Evolutionary conservation across 2,329 filamentous ascomycete species (phyloP).

Genomic region (Zasmidium angulare): DNA sequence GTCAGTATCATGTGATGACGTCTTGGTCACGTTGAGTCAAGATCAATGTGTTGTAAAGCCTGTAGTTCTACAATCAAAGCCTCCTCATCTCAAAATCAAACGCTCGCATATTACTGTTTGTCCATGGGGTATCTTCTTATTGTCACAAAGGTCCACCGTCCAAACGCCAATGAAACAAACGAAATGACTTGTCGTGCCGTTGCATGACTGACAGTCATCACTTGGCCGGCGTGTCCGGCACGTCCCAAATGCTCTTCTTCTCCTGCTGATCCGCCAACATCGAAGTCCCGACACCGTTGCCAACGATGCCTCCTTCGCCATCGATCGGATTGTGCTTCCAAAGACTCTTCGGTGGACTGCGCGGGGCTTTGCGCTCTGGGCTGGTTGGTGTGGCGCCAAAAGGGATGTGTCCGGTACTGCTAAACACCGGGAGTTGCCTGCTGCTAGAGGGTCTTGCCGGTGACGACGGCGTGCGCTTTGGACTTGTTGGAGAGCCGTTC

Average conservation of each 20-base stretch:
- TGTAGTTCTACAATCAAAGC: not conserved
- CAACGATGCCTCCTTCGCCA: not conserved
- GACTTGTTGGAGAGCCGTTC: not conserved
- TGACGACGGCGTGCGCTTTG: not conserved
- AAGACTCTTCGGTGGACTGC: not conserved
- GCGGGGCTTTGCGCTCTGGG: not conserved
- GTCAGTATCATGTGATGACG: not conserved
- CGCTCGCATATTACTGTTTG: not conserved
- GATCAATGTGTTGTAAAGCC: no score
- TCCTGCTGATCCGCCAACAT: not conserved
- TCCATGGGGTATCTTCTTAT: not conserved
- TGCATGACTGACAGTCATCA: not conserved
- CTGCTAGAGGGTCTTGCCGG: slow-evolving; percentile 4
- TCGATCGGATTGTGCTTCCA: not conserved
- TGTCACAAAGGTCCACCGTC: not conserved
- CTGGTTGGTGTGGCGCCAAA: slow-evolving; percentile 24
- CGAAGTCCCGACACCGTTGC: not conserved
- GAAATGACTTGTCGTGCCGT: not conserved
- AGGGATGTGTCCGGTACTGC: slow-evolving; percentile 34
- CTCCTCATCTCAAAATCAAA: not conserved
- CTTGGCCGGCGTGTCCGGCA: slow-evolving; percentile 44
- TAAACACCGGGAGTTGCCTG: slow-evolving; percentile 28
- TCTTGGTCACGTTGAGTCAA: no score
- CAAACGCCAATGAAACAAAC: not conserved
- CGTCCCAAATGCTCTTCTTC: slow-evolving; percentile 41